phyloP scores from a whole-genome alignment of 768 basidiomycete genomes.

The Calocybe indica region DNA sequence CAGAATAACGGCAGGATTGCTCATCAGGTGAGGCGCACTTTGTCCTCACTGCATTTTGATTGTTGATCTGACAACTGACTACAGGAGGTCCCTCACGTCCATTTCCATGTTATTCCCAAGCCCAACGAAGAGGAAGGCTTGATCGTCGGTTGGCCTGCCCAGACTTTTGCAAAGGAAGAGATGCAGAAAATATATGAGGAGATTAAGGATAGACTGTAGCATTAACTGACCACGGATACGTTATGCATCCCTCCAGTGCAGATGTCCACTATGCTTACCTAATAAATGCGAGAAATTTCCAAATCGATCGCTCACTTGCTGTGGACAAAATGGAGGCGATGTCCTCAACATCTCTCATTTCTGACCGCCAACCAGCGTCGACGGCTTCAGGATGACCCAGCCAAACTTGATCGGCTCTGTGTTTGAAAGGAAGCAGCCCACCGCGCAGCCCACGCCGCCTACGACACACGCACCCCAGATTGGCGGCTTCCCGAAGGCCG shows the following conservation, averaged over 20 bases:
- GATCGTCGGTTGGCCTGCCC: conserved; percentile 73
- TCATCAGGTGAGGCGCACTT: conserved; percentile 38
- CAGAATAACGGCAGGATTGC: conserved; percentile 56
- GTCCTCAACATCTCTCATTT: not conserved
- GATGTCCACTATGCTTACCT: not conserved
- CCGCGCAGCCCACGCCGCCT: conserved; percentile 16
- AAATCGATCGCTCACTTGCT: not conserved
- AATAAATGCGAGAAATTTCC: not conserved
- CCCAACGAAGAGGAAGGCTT: conserved; percentile 71
- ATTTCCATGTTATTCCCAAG: conserved; percentile 94
- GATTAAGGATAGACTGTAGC: conserved; percentile 47
- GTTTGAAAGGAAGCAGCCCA: conserved; percentile 36
- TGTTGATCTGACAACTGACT: not conserved
- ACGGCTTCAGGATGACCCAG: not conserved
- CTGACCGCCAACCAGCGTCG: not conserved
- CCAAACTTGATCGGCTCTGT: conserved; percentile 34
- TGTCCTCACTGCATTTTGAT: not conserved
- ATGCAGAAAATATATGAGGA: conserved; percentile 54
- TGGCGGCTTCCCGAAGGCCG: conserved; percentile 57
- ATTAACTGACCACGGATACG: not conserved
- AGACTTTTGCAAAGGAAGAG: conserved; percentile 56
- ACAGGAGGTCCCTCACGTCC: conserved; percentile 78
- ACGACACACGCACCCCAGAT: conserved; percentile 21
- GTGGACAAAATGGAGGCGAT: not conserved
- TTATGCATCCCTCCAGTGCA: not conserved